Base-by-base conservation (phyloP, 768 basidiomycete genomes). In the Leccinum sublutescens region DNA sequence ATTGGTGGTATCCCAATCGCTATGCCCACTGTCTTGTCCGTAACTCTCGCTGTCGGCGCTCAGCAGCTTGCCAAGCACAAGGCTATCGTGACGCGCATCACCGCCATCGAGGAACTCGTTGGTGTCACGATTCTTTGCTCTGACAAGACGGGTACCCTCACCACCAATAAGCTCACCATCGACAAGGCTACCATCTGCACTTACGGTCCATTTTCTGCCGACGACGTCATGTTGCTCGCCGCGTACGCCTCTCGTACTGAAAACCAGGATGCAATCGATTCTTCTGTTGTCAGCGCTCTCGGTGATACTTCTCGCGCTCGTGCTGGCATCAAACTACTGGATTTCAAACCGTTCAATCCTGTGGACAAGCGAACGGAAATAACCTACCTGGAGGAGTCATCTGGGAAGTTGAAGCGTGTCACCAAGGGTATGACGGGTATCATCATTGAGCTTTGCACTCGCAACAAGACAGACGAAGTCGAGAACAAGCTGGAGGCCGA, bases 381-480 rank as follows among this genome's bases (percentile, higher is more conserved):
- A 74, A 98, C 96, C 52, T 98, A 98, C 81, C 88, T 85, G 51
- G 95, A 97, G 74, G 89, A 95, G 75, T 82, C 93, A 8, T 82
- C 91, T n/a, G 96, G 96, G 76, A 93, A 90, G 76, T 85, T 98
- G 66, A 97, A 96, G 86, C 93, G 96, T 69, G 96, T 96, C 70
- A 97, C 96, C 73, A 98, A 98, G 88, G 96, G 96, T 74, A 98
- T 98, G 96, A 98, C 96, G 48, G 96, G 95, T 80, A 90, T 93
- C 76, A 94, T 98, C 80, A 95, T 97, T 71, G 93, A 96, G 59
- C 89, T 97, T 52, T 98, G 95, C 86, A 82, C 91, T 23, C 91
- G 96, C 73, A 95, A 97, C 89, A 98, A 98, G 86, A 91, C 91
- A 40, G 88, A 91, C 14, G 93, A 93, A 62, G 66, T 94, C 48